phyloP scores from a whole-genome alignment of 225 moss, liverwort and hornwort genomes.

The Pseudoscleropodium purum region DNA sequence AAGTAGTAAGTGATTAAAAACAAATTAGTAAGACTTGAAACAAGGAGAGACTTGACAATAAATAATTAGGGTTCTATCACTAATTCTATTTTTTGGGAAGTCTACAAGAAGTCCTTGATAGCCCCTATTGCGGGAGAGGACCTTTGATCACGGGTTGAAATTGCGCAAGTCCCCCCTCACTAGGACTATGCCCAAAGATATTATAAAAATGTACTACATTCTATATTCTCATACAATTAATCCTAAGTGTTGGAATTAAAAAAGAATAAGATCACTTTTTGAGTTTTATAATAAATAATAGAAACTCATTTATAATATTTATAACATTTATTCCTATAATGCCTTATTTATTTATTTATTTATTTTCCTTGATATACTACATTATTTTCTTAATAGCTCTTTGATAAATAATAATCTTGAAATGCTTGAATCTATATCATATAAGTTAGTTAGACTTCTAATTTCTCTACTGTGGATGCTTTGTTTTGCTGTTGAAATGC shows the following conservation, averaged over 20 bases:
- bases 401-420: not conserved
- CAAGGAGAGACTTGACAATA: no score
- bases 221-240: no score
- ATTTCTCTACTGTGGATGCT: rapidly evolving
- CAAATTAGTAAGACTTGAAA: no score
- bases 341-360: not conserved
- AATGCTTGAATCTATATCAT: rapidly evolving
- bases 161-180: no score
- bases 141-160: no score
- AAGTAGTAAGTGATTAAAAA: no score
- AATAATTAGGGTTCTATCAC: no score
- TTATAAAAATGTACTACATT: no score
- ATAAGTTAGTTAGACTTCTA: not conserved
- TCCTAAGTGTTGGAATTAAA: not conserved
- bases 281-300: not conserved
- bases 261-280: not conserved
- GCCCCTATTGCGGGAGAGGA: no score
- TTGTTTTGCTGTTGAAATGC: not conserved
- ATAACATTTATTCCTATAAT: not conserved
- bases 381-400: not conserved
- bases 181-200: no score
- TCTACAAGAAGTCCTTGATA: no score
- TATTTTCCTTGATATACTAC: not conserved
- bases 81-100: no score
- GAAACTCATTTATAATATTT: not conserved